Conservation (phyloP, 768 basidiomycete genomes). For the Russula virescens region DNA sequence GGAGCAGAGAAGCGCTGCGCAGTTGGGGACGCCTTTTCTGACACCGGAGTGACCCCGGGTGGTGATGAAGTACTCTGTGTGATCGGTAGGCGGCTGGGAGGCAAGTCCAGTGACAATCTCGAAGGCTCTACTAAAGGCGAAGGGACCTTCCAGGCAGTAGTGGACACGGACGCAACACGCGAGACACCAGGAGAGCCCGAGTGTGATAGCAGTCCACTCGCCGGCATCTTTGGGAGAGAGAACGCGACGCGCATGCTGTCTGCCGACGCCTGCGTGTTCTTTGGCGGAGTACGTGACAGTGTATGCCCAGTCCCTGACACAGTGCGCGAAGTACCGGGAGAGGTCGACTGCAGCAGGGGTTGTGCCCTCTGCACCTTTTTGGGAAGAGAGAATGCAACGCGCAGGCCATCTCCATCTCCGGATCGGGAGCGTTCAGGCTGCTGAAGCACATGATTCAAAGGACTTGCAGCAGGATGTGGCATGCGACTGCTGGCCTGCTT, state of each 20-base stretch:
- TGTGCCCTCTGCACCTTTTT: neutral
- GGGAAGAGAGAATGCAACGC: slow-evolving; percentile 13
- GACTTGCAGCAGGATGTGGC: slow-evolving; percentile 18
- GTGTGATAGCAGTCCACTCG: no score
- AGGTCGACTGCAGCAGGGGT: neutral
- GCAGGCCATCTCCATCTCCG: slow-evolving; percentile 12
- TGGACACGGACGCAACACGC: no score
- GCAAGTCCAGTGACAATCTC: neutral
- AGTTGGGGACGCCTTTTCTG: neutral
- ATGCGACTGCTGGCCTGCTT: slow-evolving; percentile 22
- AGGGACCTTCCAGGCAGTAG: neutral
- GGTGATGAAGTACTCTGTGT: neutral
- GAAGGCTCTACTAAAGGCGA: neutral
- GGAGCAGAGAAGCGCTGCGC: neutral
- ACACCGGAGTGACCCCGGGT: neutral
- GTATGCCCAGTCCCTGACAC: neutral
- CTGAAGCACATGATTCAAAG: neutral
- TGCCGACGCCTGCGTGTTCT: neutral
- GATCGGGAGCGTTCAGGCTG: slow-evolving; percentile 13
- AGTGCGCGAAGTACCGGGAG: neutral
- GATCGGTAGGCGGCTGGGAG: neutral
- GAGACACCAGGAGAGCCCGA: neutral
- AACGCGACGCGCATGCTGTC: neutral
- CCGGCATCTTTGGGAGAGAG: neutral
- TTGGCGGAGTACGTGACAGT: neutral